A percentile compares a stretch with the other conserved stretches of the same genome.
Conservation (phyloP, 352 stramenopile species). For the Phytophthora ramorum region DNA sequence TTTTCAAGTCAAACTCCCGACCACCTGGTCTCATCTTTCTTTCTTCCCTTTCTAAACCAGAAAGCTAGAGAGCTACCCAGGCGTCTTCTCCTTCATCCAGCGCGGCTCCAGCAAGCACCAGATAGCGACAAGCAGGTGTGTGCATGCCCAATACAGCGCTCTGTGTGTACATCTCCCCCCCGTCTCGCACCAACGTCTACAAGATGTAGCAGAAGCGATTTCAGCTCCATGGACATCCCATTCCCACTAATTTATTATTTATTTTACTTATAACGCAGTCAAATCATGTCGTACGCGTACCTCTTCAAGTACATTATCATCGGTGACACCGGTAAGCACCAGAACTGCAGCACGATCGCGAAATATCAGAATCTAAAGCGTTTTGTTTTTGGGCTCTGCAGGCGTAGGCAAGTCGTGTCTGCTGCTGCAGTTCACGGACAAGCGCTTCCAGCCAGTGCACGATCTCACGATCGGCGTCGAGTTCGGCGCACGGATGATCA, state of each 20-base stretch:
- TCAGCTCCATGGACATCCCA: not conserved
- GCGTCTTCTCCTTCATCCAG: constrained; percentile 8
- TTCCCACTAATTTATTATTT: constrained; percentile 2
- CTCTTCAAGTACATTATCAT: constrained; percentile 99
- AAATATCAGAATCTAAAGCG: constrained; percentile 6
- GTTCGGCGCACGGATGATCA: constrained; percentile 99
- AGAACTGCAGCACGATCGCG: not conserved
- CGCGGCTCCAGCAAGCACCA: constrained; percentile 9
- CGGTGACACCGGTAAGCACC: constrained; percentile 93
- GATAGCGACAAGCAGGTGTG: constrained; percentile 21
- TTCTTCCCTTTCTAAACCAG: constrained; percentile 35
- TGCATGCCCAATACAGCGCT: not conserved
- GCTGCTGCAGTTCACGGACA: constrained; percentile 99
- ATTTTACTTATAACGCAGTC: not conserved
- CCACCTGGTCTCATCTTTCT: constrained; percentile 19
- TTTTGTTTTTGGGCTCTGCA: constrained; percentile 41
- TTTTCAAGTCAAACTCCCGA: constrained; percentile 14
- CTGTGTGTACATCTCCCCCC: not conserved
- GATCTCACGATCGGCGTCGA: constrained; percentile 99
- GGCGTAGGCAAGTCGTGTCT: constrained; percentile 99
- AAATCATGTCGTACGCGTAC: constrained; percentile 95
- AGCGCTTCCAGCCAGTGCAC: constrained; percentile 99
- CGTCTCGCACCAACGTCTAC: not conserved
- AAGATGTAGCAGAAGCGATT: constrained; percentile 7
- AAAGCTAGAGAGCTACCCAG: constrained; percentile 3